phyloP scores from a whole-genome alignment of 169 alveolate species.

The Hepatocystis sp. region DNA sequence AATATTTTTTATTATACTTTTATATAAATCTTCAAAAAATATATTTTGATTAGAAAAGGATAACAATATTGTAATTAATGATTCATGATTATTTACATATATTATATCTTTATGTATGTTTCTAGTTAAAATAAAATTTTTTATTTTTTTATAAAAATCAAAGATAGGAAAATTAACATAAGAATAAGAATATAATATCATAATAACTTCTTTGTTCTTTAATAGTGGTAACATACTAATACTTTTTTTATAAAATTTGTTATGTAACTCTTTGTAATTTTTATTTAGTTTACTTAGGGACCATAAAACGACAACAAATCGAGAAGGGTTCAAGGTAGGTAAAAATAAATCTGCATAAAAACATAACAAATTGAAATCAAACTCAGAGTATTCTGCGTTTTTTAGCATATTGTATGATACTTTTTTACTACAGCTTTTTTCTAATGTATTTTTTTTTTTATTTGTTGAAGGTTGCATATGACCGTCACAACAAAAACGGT shows the following conservation, averaged over 20 bases:
- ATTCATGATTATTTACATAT: constrained; percentile 21
- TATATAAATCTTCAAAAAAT: constrained; percentile 41
- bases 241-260: constrained; percentile 35
- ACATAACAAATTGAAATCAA: constrained; percentile 22
- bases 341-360: constrained; percentile 53
- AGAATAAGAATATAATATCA: constrained; percentile 53
- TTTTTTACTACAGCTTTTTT: background rate
- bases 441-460: background rate
- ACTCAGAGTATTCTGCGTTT: background rate
- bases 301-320: constrained; percentile 69
- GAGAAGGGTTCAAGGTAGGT: constrained; percentile 31
- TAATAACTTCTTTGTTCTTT: constrained; percentile 33
- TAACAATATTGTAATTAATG: constrained; percentile 44
- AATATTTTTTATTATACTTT: constrained; percentile 32
- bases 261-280: constrained; percentile 28
- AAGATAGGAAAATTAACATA: constrained; percentile 33
- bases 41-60: constrained; percentile 66
- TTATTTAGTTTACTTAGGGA: constrained; percentile 65
- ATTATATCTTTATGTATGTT: constrained; percentile 20
- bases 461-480: no score
- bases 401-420: background rate
- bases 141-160: constrained; percentile 49
- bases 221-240: constrained; percentile 19
- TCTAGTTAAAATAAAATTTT: constrained; percentile 39
- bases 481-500: no score